Base-by-base conservation (phyloP, 2,329 filamentous ascomycete genomes). In the Phialophora tarda region DNA sequence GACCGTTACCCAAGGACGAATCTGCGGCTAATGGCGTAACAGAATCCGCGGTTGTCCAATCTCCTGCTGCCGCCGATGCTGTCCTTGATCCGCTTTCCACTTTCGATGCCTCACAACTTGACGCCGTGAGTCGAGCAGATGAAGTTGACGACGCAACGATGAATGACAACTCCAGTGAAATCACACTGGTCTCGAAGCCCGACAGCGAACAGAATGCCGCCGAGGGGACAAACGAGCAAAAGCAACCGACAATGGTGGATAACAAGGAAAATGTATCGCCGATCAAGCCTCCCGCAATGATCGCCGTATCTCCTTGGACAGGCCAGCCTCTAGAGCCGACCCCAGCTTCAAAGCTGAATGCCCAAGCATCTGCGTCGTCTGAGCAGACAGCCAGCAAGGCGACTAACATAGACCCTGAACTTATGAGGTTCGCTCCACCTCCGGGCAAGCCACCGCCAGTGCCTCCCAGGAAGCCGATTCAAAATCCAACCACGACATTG, bases 401-500 rank as follows among this genome's bases (percentile, higher is more conserved):
- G 47, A 57, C 47, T 47, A 54, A 34, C 44, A 65, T 60, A 38
- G 62, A 66, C 41, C 28, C 62, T 51, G 63, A 64, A 34, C 59
- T 48, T 21, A 62, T 65, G 57, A 66, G 64, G 32, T 76, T 59
- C 74, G 76, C 32, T 73, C 76, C 41, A 66, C 72, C 50, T 73
- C 70, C 70, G 34, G 71, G 70, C 26, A 71, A 82, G 41, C 84
- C 85, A 30, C 87, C 88, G 48, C 86, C 87, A 58, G 79, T 89
- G 8, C 87, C 86, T 34, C 86, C 86, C 48, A 79, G 86, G 48
- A 71, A 68, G 55, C 70, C 69, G 11, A 28, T 66, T 8, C 59
- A 66, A 38, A 66, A 59, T 23, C 59, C 64, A 12, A 72, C 67
- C 12, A 63, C 63, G 0, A 73, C 73, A 76, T 61, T 84, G 24